phyloP scores from a whole-genome alignment of 1,284 basidiomycete species.

The Pterula multifida region DNA sequence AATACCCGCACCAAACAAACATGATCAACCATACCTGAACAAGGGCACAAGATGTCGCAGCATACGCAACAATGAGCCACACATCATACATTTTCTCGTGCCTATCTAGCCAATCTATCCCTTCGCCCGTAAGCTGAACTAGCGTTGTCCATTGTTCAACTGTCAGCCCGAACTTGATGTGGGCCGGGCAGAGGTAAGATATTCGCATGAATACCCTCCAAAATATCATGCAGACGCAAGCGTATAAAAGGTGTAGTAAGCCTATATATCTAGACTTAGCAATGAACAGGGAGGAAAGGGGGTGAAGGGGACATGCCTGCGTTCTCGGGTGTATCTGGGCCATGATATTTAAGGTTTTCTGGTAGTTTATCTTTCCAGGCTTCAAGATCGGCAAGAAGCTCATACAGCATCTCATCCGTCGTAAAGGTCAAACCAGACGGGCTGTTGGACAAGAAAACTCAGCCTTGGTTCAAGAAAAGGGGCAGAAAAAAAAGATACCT shows the following conservation, averaged over 20 bases:
- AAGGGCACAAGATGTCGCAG: conserved; percentile 81
- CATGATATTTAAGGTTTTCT: conserved; percentile 61
- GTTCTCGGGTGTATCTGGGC: conserved; percentile 44
- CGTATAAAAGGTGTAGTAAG: conserved; percentile 74
- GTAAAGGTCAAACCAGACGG: conserved; percentile 78
- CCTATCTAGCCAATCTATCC: conserved; percentile 82
- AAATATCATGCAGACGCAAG: conserved; percentile 83
- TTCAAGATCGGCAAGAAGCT: conserved; percentile 65
- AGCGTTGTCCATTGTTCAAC: conserved; percentile 72
- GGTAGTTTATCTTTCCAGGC: conserved; percentile 70
- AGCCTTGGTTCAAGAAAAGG: conserved; percentile 6
- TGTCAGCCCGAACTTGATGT: conserved; percentile 76
- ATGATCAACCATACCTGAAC: conserved; percentile 58
- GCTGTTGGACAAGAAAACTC: conserved; percentile 28
- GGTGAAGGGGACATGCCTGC: conserved; percentile 39
- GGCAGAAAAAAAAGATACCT: conserved; percentile 31
- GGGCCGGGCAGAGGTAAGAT: conserved; percentile 75
- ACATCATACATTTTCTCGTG: conserved; percentile 79
- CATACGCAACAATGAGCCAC: conserved; percentile 78
- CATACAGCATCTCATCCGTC: conserved; percentile 65
- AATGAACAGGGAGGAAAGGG: conserved; percentile 3
- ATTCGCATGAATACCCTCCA: conserved; percentile 94
- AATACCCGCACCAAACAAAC: conserved; percentile 1
- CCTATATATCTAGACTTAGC: conserved; percentile 29
- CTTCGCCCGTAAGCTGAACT: conserved; percentile 60